phyloP scores from a whole-genome alignment of 1,284 basidiomycete species.

The Agaricales sp. region DNA sequence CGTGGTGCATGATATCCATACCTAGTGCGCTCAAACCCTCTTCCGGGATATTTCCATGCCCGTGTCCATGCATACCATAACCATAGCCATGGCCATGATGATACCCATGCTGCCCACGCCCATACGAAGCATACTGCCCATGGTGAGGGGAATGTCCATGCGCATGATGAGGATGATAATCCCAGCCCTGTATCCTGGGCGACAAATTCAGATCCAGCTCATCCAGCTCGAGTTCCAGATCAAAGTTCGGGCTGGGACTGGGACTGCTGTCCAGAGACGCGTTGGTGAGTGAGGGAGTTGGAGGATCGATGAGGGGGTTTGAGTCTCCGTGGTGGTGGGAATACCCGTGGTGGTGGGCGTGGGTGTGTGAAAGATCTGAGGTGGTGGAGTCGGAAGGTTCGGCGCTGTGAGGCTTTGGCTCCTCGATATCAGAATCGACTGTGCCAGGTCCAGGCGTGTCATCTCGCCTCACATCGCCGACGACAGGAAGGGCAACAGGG shows the following conservation, averaged over 20 bases:
- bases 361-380: not conserved
- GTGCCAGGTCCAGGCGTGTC: not conserved
- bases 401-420: not conserved
- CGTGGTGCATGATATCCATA: not conserved
- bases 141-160: not conserved
- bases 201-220: not conserved
- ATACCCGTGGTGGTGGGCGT: too few relatives aligned
- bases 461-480: not conserved
- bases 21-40: not conserved
- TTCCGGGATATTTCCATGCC: not conserved
- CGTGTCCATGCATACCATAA: not conserved
- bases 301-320: conserved; percentile 15
- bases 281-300: conserved; percentile 28
- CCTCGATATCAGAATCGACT: not conserved
- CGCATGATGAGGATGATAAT: not conserved
- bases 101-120: not conserved
- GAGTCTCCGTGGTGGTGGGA: not conserved
- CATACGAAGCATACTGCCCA: not conserved
- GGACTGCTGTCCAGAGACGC: conserved; percentile 28
- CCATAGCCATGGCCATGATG: not conserved
- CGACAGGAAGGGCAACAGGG: not conserved
- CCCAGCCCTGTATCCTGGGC: not conserved
- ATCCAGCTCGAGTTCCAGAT: conserved; percentile 16
- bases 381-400: not conserved
- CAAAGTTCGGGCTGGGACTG: conserved; percentile 19